Evolutionary conservation across 2,329 filamentous ascomycete genomes (phyloP), one percentile per base, ranked within the genome.

Genomic region (Ascocoryne sarcoides): DNA sequence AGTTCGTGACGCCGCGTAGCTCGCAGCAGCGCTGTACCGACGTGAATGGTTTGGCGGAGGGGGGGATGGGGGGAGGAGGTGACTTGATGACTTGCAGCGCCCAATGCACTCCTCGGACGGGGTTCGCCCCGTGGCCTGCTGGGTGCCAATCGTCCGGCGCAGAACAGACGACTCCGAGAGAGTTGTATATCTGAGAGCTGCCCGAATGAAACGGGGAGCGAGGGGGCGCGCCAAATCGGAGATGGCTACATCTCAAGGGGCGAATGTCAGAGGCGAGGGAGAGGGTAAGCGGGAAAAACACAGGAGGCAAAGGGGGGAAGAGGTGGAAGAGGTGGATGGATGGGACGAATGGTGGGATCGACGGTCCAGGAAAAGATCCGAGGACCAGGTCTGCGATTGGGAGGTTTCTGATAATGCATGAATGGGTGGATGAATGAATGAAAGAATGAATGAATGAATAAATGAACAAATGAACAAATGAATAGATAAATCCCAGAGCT

Each of bases 71-170:
- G 7, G 29, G 19, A 14, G 3, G 9, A 26, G 15, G 15, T 18
- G 20, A 31, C 9, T 16, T 10, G 17, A 40, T 44, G 42, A 44
- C 43, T 45, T 45, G 43, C 43, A 45, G 32, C 14, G 29, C 28
- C 10, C 32, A 15, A 32, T 33, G 30, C 35, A 14, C 34, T 37
- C 33, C 32, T 32, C 29, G 32, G 32, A 29, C 30, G 37, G 19
- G 14, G 16, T 31, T 21, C 34, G 28, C 35, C 42, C 39, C 44
- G 38, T 47, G 42, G 45, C 42, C 39, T 8, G 14, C 23, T 36
- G 38, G 26, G 28, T 31, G 38, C 45, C 39, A 43, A 47, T 43
- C 23, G 42, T 33, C 30, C 18, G 10, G 35, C 23, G 7, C 2
- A 29, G 28, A 39, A 32, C 16, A 33, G 33, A 38, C 18, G 37